Base-by-base conservation (phyloP, 345 rosid genomes). In the Atalantia buxifolia region DNA sequence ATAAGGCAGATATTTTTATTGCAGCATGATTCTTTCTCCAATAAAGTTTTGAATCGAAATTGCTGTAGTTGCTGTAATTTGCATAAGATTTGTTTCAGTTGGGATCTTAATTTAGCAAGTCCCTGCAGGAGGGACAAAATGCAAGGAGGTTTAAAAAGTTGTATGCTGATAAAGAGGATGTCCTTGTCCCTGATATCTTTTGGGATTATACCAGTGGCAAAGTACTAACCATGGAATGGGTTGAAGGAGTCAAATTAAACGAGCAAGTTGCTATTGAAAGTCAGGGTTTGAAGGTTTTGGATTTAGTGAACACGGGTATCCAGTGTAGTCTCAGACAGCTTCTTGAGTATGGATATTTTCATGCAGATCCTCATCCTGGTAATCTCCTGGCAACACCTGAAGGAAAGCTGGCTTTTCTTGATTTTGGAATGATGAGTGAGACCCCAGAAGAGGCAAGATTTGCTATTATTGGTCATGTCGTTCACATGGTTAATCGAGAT, bases 351-450 rank as follows among this genome's bases (percentile, higher is more conserved):
- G 99, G 99, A 0, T 96, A 90, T 75, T 96, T 96, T 81, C 99
- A 96, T 74, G 99, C 98, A 18, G 99, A 94, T 66, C 99, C 99
- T 85, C 99, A 96, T 87, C 99, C 99, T 60, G 99, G 99, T 53
- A 96, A 96, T 77, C 97, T 96, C 71, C 83, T 96, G 88, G 99
- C 97, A 30, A 96, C 99, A 60, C 99, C 98, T 35, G 97, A 92
- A 69, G 99, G 99, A 18, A 96, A 90, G 85, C 98, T 96, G 78
- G 98, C 99, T 65, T 96, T 95, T 89, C 90, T 95, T 65, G 99
- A 95, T 81, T 95, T 93, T 83, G 98, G 99, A 35, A 95, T 95
- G 99, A 95, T 95, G 98, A 95, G 99, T 81, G 98, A 95, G 85
- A 93, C 99, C 76, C 99, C 99, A 7, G 99, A 95, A 89, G 97